Evolutionary conservation across 202 grass and related monocot genomes (phyloP).

Genomic region (Hordeum pubiflorum): DNA sequence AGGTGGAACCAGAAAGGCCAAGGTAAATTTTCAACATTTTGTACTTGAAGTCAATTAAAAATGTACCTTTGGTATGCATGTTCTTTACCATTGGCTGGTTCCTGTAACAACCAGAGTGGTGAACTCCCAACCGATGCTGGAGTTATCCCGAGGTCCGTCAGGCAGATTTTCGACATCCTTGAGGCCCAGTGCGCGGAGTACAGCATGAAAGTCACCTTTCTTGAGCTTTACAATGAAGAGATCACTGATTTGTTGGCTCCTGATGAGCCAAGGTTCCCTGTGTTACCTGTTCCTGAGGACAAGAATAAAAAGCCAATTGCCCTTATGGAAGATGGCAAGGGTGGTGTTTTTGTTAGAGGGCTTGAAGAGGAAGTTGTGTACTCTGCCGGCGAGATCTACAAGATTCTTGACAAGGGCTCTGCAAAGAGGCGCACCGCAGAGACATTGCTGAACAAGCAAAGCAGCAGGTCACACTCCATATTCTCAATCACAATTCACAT

Average conservation of each 20-base stretch:
- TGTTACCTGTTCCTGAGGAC: constrained; percentile 70
- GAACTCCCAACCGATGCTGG: constrained; percentile 90
- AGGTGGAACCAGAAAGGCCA: constrained; percentile 80
- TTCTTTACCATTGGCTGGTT: constrained; percentile 14
- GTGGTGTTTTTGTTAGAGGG: constrained; percentile 93
- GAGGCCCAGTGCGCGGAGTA: constrained; percentile 84
- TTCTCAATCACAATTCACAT: constrained; percentile 99
- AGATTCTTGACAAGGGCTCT: constrained; percentile 96
- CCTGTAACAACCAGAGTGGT: constrained; percentile 58
- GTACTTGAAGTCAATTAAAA: constrained; percentile 2
- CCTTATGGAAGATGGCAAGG: constrained; percentile 99
- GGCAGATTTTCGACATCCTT: constrained; percentile 75
- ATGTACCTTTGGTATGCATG: background rate
- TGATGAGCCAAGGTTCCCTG: constrained; percentile 79
- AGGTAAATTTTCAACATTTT: constrained; percentile 27
- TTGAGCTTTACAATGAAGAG: constrained; percentile 96
- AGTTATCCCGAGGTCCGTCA: constrained; percentile 89
- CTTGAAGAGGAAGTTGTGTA: constrained; percentile 98
- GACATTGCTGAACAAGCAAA: constrained; percentile 98
- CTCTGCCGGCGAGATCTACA: constrained; percentile 87
- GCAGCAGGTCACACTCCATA: constrained; percentile 97
- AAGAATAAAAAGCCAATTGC: constrained; percentile 97
- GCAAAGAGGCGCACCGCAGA: constrained; percentile 97
- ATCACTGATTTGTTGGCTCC: constrained; percentile 77
- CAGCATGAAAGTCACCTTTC: constrained; percentile 95